Conservation (phyloP, 208 protist genomes). For the Perkinsela sp. region DNA sequence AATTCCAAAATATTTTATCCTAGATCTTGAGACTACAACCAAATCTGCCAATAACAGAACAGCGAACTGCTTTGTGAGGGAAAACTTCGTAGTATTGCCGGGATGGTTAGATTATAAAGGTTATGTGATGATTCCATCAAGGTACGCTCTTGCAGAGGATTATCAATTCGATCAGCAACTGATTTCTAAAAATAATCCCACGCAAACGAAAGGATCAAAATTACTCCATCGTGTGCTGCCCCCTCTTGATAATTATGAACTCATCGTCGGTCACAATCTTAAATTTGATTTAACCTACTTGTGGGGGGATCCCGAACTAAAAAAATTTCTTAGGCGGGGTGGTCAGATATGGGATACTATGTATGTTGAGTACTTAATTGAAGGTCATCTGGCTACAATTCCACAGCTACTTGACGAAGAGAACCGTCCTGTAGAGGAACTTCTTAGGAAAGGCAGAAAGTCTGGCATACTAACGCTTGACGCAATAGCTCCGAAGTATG, state of each 20-base stretch:
- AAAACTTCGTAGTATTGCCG: constrained; percentile 60
- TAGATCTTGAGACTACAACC: constrained; percentile 67
- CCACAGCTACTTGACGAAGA: not conserved
- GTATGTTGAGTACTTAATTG: constrained; percentile 66
- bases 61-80: constrained; percentile 52
- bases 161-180: too few relatives aligned
- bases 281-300: constrained; percentile 69
- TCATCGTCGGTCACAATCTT: constrained; percentile 69
- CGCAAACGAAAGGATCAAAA: not conserved
- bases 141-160: constrained; percentile 40
- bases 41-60: constrained; percentile 56
- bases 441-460: constrained; percentile 9
- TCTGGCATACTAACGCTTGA: constrained; percentile 21
- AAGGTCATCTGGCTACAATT: constrained; percentile 13
- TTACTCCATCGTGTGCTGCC: constrained; percentile 9
- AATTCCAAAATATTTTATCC: constrained; percentile 20
- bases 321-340: constrained; percentile 35
- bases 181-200: not conserved
- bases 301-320: constrained; percentile 43
- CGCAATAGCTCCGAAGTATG: constrained; percentile 59
- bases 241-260: constrained; percentile 51
- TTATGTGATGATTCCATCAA: constrained; percentile 42
- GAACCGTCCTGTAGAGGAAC: constrained; percentile 24
- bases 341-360: constrained; percentile 72
- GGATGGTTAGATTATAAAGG: constrained; percentile 53